Evolutionary conservation across 179 eudicot genomes (phyloP).

Genomic region (Silene vulgaris): DNA sequence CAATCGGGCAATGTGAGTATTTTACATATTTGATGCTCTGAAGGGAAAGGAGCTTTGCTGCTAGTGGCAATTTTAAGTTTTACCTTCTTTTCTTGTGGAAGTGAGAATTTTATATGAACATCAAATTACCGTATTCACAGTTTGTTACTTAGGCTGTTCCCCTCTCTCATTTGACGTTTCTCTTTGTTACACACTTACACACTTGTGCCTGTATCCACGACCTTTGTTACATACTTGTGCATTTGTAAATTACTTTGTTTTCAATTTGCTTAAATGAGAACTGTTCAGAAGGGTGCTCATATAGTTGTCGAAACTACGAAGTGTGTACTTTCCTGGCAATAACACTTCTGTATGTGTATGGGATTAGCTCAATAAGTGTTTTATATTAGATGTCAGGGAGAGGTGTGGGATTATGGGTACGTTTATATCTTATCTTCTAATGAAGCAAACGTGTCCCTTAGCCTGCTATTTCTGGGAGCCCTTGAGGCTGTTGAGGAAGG

Average conservation of each 20-base stretch:
- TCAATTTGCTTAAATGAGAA: not conserved
- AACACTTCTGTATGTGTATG: not conserved
- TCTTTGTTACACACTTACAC: no score
- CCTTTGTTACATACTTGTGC: not conserved
- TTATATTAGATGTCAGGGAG: not conserved
- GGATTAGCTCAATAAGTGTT: not conserved
- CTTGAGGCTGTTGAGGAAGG: not conserved
- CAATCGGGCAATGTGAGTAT: slow-evolving; percentile 86
- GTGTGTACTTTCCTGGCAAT: not conserved
- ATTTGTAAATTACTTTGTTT: not conserved
- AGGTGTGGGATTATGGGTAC: not conserved
- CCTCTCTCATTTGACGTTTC: not conserved
- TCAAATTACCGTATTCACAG: not conserved
- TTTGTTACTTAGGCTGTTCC: slow-evolving; percentile 9
- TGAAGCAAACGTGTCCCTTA: not conserved
- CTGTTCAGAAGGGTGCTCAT: not conserved
- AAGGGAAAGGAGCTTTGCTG: slow-evolving; percentile 3
- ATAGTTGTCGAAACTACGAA: not conserved
- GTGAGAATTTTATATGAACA: not conserved
- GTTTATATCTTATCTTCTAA: not conserved
- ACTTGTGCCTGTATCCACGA: not conserved
- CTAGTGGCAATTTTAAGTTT: no score
- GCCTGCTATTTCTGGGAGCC: not conserved
- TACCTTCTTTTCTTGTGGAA: slow-evolving; percentile 8
- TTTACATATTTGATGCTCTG: not conserved